Evolutionary conservation across 441 rosid species (phyloP).

Genomic region (Lepidium campestre): DNA sequence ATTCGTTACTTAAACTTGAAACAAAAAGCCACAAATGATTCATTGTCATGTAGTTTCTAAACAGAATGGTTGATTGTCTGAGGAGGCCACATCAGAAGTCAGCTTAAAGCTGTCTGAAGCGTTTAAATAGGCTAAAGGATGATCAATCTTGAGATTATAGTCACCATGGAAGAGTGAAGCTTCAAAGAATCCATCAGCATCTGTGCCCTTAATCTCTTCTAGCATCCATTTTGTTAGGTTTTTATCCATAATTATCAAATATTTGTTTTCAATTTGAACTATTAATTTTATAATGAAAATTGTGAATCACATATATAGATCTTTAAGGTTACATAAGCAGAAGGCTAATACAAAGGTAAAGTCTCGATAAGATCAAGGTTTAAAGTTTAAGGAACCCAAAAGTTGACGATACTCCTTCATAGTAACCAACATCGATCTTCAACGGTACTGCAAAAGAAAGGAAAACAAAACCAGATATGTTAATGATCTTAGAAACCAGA

Average conservation of each 20-base stretch:
- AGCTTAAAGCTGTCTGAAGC: constrained; percentile 14
- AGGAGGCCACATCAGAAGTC: neutral
- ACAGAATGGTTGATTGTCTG: neutral
- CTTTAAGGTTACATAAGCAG: too few relatives aligned
- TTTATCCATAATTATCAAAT: too few relatives aligned
- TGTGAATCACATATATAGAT: too few relatives aligned
- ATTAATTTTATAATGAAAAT: too few relatives aligned
- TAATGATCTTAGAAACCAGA: neutral
- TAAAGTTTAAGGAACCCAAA: neutral
- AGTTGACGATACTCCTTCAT: neutral
- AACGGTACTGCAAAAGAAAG: constrained; percentile 48
- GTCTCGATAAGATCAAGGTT: too few relatives aligned
- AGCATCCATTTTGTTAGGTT: too few relatives aligned
- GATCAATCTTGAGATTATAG: constrained; percentile 26
- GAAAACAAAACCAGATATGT: neutral
- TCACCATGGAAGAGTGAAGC: constrained; percentile 47
- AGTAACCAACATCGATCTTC: neutral
- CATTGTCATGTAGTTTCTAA: neutral
- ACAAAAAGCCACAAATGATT: too few relatives aligned
- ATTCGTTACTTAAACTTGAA: too few relatives aligned
- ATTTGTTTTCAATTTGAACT: too few relatives aligned
- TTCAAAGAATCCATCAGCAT: constrained; percentile 42
- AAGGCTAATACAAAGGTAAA: too few relatives aligned
- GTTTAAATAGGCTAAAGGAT: neutral
- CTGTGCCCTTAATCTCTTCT: too few relatives aligned